Conservation (phyloP, 2,329 filamentous ascomycete genomes). For the Colletotrichum zoysiae region DNA sequence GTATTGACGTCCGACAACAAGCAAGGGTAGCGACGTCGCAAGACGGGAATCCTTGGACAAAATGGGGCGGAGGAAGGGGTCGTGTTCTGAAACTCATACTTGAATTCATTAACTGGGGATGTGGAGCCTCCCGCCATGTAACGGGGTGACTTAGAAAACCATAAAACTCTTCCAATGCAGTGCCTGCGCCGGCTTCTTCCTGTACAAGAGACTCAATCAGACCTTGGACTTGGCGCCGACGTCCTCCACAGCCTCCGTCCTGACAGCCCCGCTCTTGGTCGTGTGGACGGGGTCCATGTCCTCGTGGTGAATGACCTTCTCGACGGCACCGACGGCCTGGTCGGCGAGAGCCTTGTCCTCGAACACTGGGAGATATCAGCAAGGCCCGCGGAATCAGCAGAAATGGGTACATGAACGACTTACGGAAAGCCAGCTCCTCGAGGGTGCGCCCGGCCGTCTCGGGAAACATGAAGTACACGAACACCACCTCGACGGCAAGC, state of each 20-base stretch:
- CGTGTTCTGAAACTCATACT: neutral
- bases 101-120: neutral
- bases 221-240: constrained; percentile 29
- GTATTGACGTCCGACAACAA: neutral
- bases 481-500: constrained; percentile 46
- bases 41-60: neutral
- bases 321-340: constrained; percentile 46
- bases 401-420: neutral
- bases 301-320: constrained; percentile 47
- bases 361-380: constrained; percentile 45
- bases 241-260: constrained; percentile 29
- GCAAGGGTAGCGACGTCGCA: neutral
- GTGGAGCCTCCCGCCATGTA: neutral
- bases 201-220: neutral
- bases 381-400: neutral
- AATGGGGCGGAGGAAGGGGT: neutral
- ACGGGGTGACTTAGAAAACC: neutral
- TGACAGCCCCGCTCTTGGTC: constrained; percentile 22
- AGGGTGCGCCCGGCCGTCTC: constrained; percentile 82
- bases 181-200: neutral
- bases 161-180: neutral
- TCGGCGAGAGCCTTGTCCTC: constrained; percentile 49
- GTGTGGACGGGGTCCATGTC: constrained; percentile 34
- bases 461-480: constrained; percentile 83
- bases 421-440: constrained; percentile 65